Base-by-base conservation (phyloP, 1,139 yeast genomes). In the Hanseniaspora sp. region DNA sequence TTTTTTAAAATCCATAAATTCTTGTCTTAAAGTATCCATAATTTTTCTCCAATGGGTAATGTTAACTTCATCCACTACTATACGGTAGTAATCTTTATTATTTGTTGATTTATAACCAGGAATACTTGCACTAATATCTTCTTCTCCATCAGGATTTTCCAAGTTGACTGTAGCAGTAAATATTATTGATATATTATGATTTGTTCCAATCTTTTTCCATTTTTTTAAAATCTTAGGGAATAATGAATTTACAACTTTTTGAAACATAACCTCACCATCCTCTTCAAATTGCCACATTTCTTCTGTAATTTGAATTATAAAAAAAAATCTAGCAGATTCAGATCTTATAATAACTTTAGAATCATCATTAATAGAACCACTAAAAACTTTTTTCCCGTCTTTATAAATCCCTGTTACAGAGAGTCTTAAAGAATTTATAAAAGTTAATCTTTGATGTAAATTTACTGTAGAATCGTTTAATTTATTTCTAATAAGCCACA, bases 221-320 rank as follows among this genome's bases (percentile, higher is more conserved):
- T 83, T 77, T 60, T 82, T 83, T 67, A 94, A 88, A 31, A 92
- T 83, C 58, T 83, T 85, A 0, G 99, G 98, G 57, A 94, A 80
- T 56, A 92, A 74, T 28, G 95, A 86, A 66, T 92, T 90, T 52
- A 94, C 87, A 62, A 94, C 79, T 67, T 88, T 88, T 66, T 90
- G 95, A 65, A 90, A 92, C 77, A 87, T 79, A 52, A 90, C 85
- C 63, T 90, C 97, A 0, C 98, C 98, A 61, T 84, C 85, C 64
- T 90, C 96, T 68, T 92, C 97, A 67, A 94, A 94, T 65, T 90
- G 88, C 95, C 97, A 94, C 96, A 92, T 94, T 64, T 94, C 99
- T 43, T 84, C 76, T 1, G 96, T 86, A 60, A 90, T 79, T 65
- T 94, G 98, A 53, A 94, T 80, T 58, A 94, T 73, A 51, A 90